Evolutionary conservation across 345 rosid genomes (phyloP).

Genomic region (Hirschfeldia incana): DNA sequence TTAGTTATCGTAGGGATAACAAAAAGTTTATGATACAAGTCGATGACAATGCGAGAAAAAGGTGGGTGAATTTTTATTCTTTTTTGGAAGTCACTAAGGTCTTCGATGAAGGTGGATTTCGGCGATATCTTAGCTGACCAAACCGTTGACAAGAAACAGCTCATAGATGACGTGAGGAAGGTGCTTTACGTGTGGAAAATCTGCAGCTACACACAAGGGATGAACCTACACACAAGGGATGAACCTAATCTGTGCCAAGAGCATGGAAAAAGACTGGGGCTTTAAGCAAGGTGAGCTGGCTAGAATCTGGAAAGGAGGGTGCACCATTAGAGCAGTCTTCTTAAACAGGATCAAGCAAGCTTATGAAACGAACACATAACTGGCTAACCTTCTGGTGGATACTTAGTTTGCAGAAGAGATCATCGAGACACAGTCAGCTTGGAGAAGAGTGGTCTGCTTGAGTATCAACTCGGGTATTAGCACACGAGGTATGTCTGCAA

Average conservation of each 20-base stretch:
- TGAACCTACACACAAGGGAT: conserved; percentile 46
- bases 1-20: no score
- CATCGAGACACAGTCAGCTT: conserved; percentile 33
- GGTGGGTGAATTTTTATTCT: no score
- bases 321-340: conserved; percentile 89
- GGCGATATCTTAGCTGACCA: conserved; percentile 61
- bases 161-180: conserved; percentile 80
- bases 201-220: conserved; percentile 95
- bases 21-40: no score
- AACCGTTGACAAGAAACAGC: conserved; percentile 68
- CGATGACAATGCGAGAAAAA: no score
- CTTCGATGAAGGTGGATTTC: conserved; percentile 72
- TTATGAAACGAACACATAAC: conserved; percentile 30
- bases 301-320: conserved; percentile 97
- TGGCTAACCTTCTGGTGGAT: conserved; percentile 86
- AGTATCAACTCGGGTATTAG: no score
- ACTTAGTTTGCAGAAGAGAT: conserved; percentile 94
- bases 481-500: no score
- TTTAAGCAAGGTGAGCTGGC: conserved; percentile 57
- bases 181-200: conserved; percentile 93
- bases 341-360: conserved; percentile 95
- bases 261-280: no score
- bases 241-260: no score
- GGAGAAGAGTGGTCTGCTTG: no score
- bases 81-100: conserved; percentile 68